Conservation (phyloP, 23 red algal species). For the Pyropia yezoensis region DNA sequence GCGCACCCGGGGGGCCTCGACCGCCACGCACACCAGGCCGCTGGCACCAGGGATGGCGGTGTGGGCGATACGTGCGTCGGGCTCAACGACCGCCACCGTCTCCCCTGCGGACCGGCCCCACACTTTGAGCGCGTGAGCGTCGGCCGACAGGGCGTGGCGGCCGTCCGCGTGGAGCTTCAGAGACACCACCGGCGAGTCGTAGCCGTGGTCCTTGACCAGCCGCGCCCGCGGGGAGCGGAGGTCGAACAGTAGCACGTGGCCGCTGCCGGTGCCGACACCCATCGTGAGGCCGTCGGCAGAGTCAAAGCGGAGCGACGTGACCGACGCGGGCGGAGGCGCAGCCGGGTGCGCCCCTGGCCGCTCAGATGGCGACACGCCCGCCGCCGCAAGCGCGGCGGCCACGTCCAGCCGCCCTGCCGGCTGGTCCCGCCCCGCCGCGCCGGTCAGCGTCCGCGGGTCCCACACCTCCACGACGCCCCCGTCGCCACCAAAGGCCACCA, state of each 20-base stretch:
- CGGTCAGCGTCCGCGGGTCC: slow-evolving; percentile 50
- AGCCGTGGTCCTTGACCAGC: slow-evolving; percentile 64
- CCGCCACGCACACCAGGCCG: slow-evolving; percentile 66
- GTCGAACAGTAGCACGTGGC: slow-evolving; percentile 74
- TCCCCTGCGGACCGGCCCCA: slow-evolving; percentile 35
- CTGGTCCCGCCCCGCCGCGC: not conserved
- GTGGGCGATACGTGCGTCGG: slow-evolving; percentile 72
- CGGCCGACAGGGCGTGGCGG: slow-evolving; percentile 46
- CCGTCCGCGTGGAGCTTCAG: slow-evolving; percentile 45
- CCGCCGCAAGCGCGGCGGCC: slow-evolving; percentile 4
- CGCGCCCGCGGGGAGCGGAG: slow-evolving; percentile 42
- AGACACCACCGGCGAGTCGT: slow-evolving; percentile 40
- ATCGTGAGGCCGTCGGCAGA: slow-evolving; percentile 43
- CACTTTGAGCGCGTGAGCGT: slow-evolving; percentile 79
- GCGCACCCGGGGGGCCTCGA: slow-evolving; percentile 50
- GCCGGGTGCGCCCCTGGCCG: slow-evolving; percentile 3
- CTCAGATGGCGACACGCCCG: not conserved
- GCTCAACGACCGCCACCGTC: slow-evolving; percentile 61
- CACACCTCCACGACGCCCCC: slow-evolving; percentile 63
- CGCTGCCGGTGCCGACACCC: slow-evolving; percentile 50
- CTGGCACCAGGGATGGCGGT: slow-evolving; percentile 45
- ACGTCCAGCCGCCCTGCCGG: slow-evolving; percentile 37
- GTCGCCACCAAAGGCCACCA: slow-evolving; percentile 78
- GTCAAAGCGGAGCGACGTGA: slow-evolving; percentile 74
- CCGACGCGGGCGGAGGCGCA: slow-evolving; percentile 4